Percentiles rank a stretch among this genome's conserved stretches.
Conservation (phyloP, 768 basidiomycete species). For the Xerocomus spinulosus region DNA sequence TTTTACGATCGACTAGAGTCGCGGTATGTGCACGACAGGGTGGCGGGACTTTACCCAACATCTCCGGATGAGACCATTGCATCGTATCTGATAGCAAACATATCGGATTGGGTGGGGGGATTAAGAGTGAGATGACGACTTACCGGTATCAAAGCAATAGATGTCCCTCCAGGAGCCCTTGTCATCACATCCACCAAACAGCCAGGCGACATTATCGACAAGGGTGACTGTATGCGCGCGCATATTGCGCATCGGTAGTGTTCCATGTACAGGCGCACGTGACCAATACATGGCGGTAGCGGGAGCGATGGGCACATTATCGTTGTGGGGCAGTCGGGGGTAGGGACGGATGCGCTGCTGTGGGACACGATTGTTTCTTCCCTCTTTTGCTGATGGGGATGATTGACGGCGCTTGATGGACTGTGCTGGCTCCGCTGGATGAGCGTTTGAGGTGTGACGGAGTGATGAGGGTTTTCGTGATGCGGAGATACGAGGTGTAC, state of each 20-base stretch:
- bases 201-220: slow-evolving; percentile 78
- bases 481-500: slow-evolving; percentile 24
- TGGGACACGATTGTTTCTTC: slow-evolving; percentile 4
- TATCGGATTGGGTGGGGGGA: slow-evolving; percentile 1
- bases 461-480: slow-evolving; percentile 32
- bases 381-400: slow-evolving; percentile 28
- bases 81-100: slow-evolving; percentile 61
- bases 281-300: slow-evolving; percentile 85
- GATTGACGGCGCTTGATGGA: slow-evolving; percentile 24
- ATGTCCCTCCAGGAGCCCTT: slow-evolving; percentile 69
- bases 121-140: slow-evolving; percentile 2
- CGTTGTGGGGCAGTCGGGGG: slow-evolving; percentile 59
- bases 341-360: slow-evolving; percentile 40
- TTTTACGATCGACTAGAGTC: slow-evolving; percentile 73
- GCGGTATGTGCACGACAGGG: slow-evolving; percentile 87
- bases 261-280: slow-evolving; percentile 72
- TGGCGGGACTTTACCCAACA: slow-evolving; percentile 72
- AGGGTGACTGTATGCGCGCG: slow-evolving; percentile 83
- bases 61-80: slow-evolving; percentile 81
- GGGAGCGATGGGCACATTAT: slow-evolving; percentile 55
- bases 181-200: slow-evolving; percentile 88
- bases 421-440: slow-evolving; percentile 22
- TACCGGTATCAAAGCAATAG: slow-evolving; percentile 83
- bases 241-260: slow-evolving; percentile 60
- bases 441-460: slow-evolving; percentile 28